Base-by-base conservation (phyloP, 148 eudicot species). In the Tetragonia tetragonoides region DNA sequence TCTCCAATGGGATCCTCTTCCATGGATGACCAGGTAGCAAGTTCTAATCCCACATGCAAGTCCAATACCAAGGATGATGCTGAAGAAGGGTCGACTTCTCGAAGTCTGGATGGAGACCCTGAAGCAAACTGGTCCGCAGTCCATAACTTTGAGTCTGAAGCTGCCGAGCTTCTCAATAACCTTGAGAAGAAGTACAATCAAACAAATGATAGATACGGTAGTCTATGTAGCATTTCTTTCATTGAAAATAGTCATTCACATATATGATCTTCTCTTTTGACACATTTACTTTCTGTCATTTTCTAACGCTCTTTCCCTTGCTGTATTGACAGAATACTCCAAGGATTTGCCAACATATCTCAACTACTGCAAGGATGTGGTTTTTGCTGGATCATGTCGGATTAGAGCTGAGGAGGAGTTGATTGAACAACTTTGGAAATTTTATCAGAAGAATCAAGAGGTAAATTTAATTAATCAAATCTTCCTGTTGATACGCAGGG, bases 341-440 rank as follows among this genome's bases (percentile, higher is more conserved):
- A 83, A 85, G 75, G 91, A 90, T 83, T 83, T 93, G 82, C 81
- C 85, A 1, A 70, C 88, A 28, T 95, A 95, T 85, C 90, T 95
- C 66, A 87, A 86, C 39, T 89, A 91, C 72, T 93, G 96, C 80
- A 87, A 83, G 74, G 93, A 95, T 80, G 90, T 88, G 47, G 87
- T 91, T 40, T 95, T 95, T 80, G 93, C 91, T 66, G 97, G 97
- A 34, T 71, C 83, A 77, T 44, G 72, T 68, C 86, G 75, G 47
- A 81, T 84, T 74, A 56, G 49, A 73, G 90, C 83, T 74, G 93
- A 92, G 82, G 87, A 83, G 79, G 83, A 63, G 80, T 73, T 92
- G 68, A 85, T 90, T 10, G 83, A 88, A 14, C 85, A 88, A 37
- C 81, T 88, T 18, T 87, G 94, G 96, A 83, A 81, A 3, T 88